Evolutionary conservation across 495 filamentous ascomycete genomes (phyloP), one percentile per base, ranked within the genome.

Genomic region (Tuber microsphaerosporum): DNA sequence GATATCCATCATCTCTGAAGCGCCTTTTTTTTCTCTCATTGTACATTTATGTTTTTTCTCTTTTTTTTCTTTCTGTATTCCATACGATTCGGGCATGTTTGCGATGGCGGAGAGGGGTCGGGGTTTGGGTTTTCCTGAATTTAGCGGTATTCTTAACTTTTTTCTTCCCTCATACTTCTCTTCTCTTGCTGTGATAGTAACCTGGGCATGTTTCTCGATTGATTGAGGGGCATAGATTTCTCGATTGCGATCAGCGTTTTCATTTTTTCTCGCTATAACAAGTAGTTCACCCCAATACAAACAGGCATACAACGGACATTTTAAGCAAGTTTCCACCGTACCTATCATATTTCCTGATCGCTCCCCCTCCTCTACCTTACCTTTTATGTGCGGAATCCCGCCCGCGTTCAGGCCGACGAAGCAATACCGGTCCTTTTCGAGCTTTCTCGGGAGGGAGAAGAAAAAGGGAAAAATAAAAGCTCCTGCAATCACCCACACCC

Each of bases 61-160:
- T 79, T 75, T 43, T 43, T 43, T 43, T 43, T 43, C 74, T 65
- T 73, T 48, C 68, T 74, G 76, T 70, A 74, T 75, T 73, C 48
- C 75, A 48, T 42, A 73, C 45, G 73, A 65, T 79, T 72, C 73
- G 56, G 26, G 22, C 56, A 65, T 65, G 56, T 65, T 65, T 65
- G 56, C 56, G 56, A 31, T 2, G 56, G 26, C 16, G 51, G 75
- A 70, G 76, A 74, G 22, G 77, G 76, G 72, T 79, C 74, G 43
- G 72, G 75, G 72, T 79, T 79, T 71, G 73, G 51, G 75, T 79
- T 61, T 71, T 37, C 71, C 72, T 22, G 76, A 74, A 79, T 79
- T 79, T 79, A 79, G 77, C 77, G 77, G 78, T 51, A 71, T 79
- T 79, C 76, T 79, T 75, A 45, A 71, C 77, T 43, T n/a, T 70